Conservation (phyloP, 1,139 yeast genomes). For the Cylindricascospora bacillispora region DNA sequence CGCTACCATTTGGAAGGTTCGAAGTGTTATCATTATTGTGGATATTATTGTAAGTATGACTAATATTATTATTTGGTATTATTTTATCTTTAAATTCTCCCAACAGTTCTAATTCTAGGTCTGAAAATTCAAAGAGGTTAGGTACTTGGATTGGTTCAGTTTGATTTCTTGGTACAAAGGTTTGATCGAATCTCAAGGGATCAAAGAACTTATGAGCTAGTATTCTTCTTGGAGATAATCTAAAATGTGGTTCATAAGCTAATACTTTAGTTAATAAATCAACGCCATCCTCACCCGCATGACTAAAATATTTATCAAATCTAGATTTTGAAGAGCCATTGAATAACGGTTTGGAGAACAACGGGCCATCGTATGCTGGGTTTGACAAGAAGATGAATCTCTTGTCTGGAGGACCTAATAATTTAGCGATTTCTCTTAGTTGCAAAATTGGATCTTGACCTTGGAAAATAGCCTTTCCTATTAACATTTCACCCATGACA, state of each 20-base stretch:
- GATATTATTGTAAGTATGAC: no score
- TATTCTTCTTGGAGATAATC: constrained; percentile 55
- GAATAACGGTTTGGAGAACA: constrained; percentile 56
- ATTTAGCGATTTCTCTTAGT: constrained; percentile 61
- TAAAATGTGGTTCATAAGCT: constrained; percentile 58
- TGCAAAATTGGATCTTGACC: constrained; percentile 67
- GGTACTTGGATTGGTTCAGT: constrained; percentile 29
- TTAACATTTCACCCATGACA: constrained; percentile 72
- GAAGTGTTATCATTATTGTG: no score
- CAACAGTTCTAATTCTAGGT: constrained; percentile 30
- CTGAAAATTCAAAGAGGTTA: constrained; percentile 29
- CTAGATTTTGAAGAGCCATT: constrained; percentile 46
- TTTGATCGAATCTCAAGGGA: constrained; percentile 44
- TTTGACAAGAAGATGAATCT: constrained; percentile 61
- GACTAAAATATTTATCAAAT: constrained; percentile 55
- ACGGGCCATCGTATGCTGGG: constrained; percentile 62
- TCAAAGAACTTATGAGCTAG: constrained; percentile 62
- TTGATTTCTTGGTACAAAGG: constrained; percentile 46
- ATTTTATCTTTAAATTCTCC: constrained; percentile 26
- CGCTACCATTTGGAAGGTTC: no score
- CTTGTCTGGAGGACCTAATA: constrained; percentile 63
- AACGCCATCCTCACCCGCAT: constrained; percentile 58
- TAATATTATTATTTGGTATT: no score
- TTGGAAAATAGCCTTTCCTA: constrained; percentile 72
- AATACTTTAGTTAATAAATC: constrained; percentile 57